Conservation (phyloP, 768 basidiomycete genomes). For the Boletus sensibilis region DNA sequence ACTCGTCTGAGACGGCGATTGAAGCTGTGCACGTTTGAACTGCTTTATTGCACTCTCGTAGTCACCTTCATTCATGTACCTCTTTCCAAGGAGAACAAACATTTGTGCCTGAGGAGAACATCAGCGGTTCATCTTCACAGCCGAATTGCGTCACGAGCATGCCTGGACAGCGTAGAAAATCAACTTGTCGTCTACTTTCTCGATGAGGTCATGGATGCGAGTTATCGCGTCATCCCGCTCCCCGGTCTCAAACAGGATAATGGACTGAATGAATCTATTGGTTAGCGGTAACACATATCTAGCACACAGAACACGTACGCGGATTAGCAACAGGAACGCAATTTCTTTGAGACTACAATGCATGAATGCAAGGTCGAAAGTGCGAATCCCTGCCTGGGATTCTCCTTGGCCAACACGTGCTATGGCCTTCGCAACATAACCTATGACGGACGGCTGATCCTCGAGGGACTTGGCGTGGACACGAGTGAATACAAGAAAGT, state of each 20-base stretch:
- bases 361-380: slow-evolving; percentile 17
- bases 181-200: slow-evolving; percentile 8
- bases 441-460: slow-evolving; percentile 6
- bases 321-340: slow-evolving; percentile 12
- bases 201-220: slow-evolving; percentile 13
- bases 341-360: slow-evolving; percentile 7
- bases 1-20: not conserved
- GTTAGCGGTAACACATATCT: not conserved
- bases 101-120: slow-evolving; percentile 11
- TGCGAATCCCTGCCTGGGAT: slow-evolving; percentile 5
- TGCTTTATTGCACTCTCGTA: slow-evolving; percentile 12
- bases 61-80: slow-evolving; percentile 4
- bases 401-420: slow-evolving; percentile 16
- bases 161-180: slow-evolving; percentile 10
- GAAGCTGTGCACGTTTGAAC: slow-evolving; percentile 6
- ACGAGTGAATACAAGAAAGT: not conserved
- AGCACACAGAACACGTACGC: slow-evolving; percentile 1
- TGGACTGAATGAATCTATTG: not conserved
- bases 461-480: slow-evolving; percentile 7
- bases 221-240: slow-evolving; percentile 14
- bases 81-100: slow-evolving; percentile 12
- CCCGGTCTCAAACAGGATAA: slow-evolving; percentile 9
- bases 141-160: not conserved
- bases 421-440: slow-evolving; percentile 16
- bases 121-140: not conserved